These are phyloP conservation scores for Fusarium gaditjirri DNA, from an alignment of 2,329 filamentous ascomycete genomes.

Conservation along the genomic window DNA sequence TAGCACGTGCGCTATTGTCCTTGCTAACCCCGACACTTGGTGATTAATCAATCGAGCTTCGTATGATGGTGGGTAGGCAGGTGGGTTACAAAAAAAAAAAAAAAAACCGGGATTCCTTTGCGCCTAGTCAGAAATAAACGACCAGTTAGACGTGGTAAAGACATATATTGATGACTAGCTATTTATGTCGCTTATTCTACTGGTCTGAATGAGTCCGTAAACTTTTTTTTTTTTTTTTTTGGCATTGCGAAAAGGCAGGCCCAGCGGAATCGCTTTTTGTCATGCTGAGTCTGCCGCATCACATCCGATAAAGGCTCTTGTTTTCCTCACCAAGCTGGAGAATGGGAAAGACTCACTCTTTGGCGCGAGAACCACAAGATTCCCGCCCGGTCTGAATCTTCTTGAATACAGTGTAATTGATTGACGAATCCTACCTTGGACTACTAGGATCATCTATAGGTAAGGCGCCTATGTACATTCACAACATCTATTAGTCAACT, in stretches of 20 bases:
- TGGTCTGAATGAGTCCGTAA: no score
- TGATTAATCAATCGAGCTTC: neutral
- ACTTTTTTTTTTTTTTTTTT: no score
- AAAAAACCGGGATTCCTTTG: no score
- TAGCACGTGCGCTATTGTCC: neutral
- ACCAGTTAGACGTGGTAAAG: no score
- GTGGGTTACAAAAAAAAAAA: no score
- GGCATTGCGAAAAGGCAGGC: neutral
- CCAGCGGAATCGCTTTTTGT: neutral
- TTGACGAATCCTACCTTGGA: neutral
- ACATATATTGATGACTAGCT: no score
- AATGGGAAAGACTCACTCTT: neutral
- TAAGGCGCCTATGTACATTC: neutral
- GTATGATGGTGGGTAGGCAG: neutral
- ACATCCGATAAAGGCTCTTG: slow-evolving; percentile 14
- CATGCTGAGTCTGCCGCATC: neutral
- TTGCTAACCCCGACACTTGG: neutral
- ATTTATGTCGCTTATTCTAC: no score
- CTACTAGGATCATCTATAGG: neutral
- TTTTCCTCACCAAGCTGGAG: slow-evolving; percentile 5
- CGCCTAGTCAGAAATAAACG: no score
- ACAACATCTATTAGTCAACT: neutral
- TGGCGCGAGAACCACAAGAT: slow-evolving; percentile 6
- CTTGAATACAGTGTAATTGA: neutral
- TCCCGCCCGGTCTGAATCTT: slow-evolving; percentile 8